Conservation (phyloP, 257 asterid genomes). For the Plectranthus barbatus region DNA sequence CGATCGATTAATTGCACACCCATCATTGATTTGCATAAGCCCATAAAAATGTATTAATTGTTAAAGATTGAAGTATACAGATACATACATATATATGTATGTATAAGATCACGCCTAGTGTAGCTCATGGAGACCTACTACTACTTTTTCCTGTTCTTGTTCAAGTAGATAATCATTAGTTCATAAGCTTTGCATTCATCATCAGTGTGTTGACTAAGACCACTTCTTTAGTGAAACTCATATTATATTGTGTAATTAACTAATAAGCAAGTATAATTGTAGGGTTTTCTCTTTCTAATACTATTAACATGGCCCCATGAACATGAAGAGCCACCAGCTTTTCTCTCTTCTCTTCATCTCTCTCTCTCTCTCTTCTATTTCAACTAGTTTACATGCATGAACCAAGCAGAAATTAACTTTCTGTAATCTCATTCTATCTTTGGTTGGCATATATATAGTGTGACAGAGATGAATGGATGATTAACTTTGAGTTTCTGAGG, state of each 20-base stretch:
- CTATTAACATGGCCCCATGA: too few species aligned
- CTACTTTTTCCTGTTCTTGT: not conserved
- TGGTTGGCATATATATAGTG: too few species aligned
- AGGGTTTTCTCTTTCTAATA: constrained; percentile 15
- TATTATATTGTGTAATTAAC: not conserved
- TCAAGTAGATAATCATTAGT: constrained; percentile 30
- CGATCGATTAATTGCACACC: too few species aligned
- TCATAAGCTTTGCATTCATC: constrained; percentile 6
- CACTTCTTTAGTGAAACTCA: constrained; percentile 20
- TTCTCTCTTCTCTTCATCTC: not conserved
- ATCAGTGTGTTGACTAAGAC: constrained; percentile 33
- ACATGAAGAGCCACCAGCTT: not conserved
- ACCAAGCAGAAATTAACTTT: not conserved
- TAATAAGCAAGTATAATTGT: constrained; percentile 9
- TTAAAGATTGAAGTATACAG: too few species aligned
- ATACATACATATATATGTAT: too few species aligned
- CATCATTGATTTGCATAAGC: too few species aligned
- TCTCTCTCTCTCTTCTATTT: not conserved
- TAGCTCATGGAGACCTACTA: not conserved
- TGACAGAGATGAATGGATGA: too few species aligned
- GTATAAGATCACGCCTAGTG: too few species aligned
- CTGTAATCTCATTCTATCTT: too few species aligned
- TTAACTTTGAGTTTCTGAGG: constrained; percentile 12
- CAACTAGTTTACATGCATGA: not conserved
- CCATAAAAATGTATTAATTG: too few species aligned